A percentile compares a stretch with the other conserved stretches of the same genome.
Evolutionary conservation across 768 basidiomycete species (phyloP).

Genomic region (Macrolepiota albuminosa): DNA sequence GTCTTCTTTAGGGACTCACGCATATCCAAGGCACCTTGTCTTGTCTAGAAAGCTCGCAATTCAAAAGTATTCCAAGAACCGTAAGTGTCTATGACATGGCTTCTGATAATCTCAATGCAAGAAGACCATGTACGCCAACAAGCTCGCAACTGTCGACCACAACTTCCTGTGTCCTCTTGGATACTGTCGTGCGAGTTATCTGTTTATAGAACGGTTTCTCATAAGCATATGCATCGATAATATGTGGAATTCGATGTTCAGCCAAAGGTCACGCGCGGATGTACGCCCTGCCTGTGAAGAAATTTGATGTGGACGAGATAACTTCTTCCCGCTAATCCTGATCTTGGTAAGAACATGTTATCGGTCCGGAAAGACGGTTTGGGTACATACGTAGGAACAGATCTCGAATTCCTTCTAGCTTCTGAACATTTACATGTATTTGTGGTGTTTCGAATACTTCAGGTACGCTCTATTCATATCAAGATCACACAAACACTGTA

Average conservation of each 20-base stretch:
- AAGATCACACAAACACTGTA: neutral
- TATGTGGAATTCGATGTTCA: slow-evolving; percentile 74
- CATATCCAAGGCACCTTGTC: slow-evolving; percentile 41
- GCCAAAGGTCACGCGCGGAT: slow-evolving; percentile 78
- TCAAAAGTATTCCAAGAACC: slow-evolving; percentile 89
- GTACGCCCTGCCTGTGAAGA: slow-evolving; percentile 46
- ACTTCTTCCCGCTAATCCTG: neutral
- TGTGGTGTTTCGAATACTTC: slow-evolving; percentile 94
- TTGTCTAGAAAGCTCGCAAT: slow-evolving; percentile 87
- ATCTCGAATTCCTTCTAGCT: slow-evolving; percentile 33
- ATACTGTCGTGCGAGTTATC: neutral
- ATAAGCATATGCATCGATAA: slow-evolving; percentile 76
- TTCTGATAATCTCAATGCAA: slow-evolving; percentile 58
- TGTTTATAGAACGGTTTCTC: slow-evolving; percentile 53
- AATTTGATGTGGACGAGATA: slow-evolving; percentile 68
- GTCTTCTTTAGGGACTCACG: slow-evolving; percentile 51
- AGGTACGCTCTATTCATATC: slow-evolving; percentile 41
- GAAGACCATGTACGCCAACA: slow-evolving; percentile 71
- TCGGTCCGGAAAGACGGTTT: slow-evolving; percentile 92
- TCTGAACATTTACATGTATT: slow-evolving; percentile 75
- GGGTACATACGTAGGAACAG: slow-evolving; percentile 19
- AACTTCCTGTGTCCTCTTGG: slow-evolving; percentile 59
- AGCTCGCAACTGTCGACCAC: slow-evolving; percentile 85
- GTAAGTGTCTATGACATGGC: slow-evolving; percentile 29
- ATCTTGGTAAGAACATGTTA: slow-evolving; percentile 52